phyloP scores from a whole-genome alignment of 352 stramenopile genomes.

The Thalassiosira mediterranea region DNA sequence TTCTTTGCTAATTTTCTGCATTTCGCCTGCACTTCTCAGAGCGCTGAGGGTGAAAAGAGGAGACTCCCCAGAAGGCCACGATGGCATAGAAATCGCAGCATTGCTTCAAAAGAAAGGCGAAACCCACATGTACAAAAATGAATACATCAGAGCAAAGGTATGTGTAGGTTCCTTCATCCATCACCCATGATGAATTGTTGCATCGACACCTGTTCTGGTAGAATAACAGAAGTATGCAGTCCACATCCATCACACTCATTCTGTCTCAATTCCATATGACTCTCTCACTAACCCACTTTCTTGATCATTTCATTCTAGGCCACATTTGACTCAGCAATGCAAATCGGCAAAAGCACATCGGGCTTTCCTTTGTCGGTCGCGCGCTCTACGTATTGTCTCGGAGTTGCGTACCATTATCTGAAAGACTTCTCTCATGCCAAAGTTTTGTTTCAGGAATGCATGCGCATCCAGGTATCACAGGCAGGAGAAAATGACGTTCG shows the following conservation, averaged over 20 bases:
- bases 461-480: constrained; percentile 42
- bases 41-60: constrained; percentile 49
- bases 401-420: constrained; percentile 52
- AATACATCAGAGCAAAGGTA: constrained; percentile 57
- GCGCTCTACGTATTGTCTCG: constrained; percentile 53
- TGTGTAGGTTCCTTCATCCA: too few species aligned
- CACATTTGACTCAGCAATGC: constrained; percentile 53
- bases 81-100: constrained; percentile 47
- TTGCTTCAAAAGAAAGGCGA: constrained; percentile 64
- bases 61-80: constrained; percentile 19
- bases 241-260: too few species aligned
- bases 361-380: constrained; percentile 37
- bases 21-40: constrained; percentile 13
- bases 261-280: too few species aligned
- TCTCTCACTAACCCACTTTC: too few species aligned
- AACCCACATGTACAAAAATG: constrained; percentile 58
- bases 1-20: constrained; percentile 4
- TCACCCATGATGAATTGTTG: too few species aligned
- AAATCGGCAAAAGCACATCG: constrained; percentile 46
- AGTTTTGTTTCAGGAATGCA: constrained; percentile 61
- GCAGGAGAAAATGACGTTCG: constrained; percentile 31
- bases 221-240: too few species aligned
- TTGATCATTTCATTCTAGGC: too few species aligned
- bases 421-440: constrained; percentile 52
- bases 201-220: too few species aligned